Evolutionary conservation across 225 moss, liverwort and hornwort genomes (phyloP), one percentile per base, ranked within the genome.

Genomic region (Thuidium tamariscinum): DNA sequence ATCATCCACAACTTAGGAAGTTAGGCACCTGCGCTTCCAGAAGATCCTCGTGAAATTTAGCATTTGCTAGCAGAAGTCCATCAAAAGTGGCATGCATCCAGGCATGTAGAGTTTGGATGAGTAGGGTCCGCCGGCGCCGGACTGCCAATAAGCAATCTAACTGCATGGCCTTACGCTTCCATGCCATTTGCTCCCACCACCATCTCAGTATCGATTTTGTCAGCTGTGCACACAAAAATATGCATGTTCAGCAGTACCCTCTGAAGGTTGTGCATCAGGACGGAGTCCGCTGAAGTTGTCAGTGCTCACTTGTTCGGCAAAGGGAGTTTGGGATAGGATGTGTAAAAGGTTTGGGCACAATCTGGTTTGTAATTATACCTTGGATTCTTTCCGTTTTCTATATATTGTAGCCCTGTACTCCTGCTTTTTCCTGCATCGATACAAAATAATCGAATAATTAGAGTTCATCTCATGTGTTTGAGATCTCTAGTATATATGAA

Each of bases 1-100:
- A 73, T 71, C 44, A 41, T 48, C 59, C 66, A 51, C 21, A 66
- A 79, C 55, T 32, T n/a, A 37, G 72, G 80, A 80, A 83, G 61
- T 78, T 77, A 77, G 81, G 77, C 86, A 99, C 99, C 94, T 99
- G 96, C 72, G 95, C 92, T 88, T 96, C 96, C 88, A 96, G 87
- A 44, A 99, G 92, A n/a, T 96, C 96, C 71, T 95, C 96, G 61
- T 99, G 96, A 46, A 93, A 97, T 86, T 95, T 99, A 42, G 95
- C 89, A 86, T 99, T 97, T 86, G 99, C 95, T 46, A 97, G 89
- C 76, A 99, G 86, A 76, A 97, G 95, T 51, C 94, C 96, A 87
- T 99, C 98, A 82, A 96, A 97, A 87, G 98, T 99, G 86, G 97
- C 92, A 86, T 97, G 96, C 96, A 99, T 99, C 97, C 97, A 99